These are phyloP conservation scores for Russula sp. DNA, from an alignment of 768 basidiomycete genomes.

Conservation along the genomic window DNA sequence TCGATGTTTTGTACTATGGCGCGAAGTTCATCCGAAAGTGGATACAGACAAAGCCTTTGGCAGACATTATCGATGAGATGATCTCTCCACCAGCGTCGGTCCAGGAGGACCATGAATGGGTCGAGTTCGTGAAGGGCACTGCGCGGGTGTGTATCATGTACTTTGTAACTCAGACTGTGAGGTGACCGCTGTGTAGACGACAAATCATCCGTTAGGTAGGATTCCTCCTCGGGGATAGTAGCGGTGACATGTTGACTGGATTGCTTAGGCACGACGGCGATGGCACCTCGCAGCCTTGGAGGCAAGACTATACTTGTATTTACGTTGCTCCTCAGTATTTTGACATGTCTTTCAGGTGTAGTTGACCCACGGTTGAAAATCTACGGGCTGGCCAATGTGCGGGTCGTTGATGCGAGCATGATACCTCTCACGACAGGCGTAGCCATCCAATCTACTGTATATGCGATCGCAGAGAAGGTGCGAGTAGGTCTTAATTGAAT, in stretches of 20 bases:
- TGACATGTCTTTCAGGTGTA: slow-evolving; percentile 9
- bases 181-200: slow-evolving; percentile 4
- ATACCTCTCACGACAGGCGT: slow-evolving; percentile 21
- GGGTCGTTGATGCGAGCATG: slow-evolving; percentile 17
- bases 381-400: slow-evolving; percentile 17
- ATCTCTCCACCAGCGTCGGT: slow-evolving; percentile 15
- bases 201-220: slow-evolving; percentile 17
- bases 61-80: slow-evolving; percentile 8
- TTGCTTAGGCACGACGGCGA: slow-evolving; percentile 14
- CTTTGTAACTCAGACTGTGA: not conserved
- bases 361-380: slow-evolving; percentile 18
- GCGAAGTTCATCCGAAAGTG: slow-evolving; percentile 17
- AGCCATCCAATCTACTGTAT: slow-evolving; percentile 17
- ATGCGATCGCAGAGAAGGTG: slow-evolving; percentile 21
- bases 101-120: slow-evolving; percentile 9
- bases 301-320: not conserved
- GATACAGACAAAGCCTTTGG: slow-evolving; percentile 15
- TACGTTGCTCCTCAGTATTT: not conserved
- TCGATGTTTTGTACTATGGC: slow-evolving; percentile 16
- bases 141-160: slow-evolving; percentile 11
- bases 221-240: not conserved
- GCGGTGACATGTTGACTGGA: not conserved
- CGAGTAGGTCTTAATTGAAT: not conserved
- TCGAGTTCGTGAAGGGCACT: slow-evolving; percentile 10
- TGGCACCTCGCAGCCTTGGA: slow-evolving; percentile 19